phyloP scores from a whole-genome alignment of 2,329 filamentous ascomycete species.

The Fusarium proliferatum region DNA sequence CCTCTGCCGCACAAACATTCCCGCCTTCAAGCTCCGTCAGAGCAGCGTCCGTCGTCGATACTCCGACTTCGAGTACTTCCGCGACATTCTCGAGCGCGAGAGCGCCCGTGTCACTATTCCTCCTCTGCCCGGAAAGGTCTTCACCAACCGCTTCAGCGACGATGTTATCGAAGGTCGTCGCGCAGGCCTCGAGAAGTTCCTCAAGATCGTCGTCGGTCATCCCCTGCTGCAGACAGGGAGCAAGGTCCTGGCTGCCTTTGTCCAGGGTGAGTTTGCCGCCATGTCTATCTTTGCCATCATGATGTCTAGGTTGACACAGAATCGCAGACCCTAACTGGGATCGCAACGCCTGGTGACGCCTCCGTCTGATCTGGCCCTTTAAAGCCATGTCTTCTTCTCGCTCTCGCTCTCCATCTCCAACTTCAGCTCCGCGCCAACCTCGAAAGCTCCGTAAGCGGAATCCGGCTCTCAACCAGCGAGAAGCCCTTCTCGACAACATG shows the following conservation, averaged over 20 bases:
- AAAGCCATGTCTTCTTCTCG: constrained; percentile 30
- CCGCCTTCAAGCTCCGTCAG: constrained; percentile 94
- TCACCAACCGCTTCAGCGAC: constrained; percentile 97
- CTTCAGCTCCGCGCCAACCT: constrained; percentile 25
- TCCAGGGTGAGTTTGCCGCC: constrained; percentile 76
- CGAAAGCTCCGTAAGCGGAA: constrained; percentile 46
- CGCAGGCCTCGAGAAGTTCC: constrained; percentile 91
- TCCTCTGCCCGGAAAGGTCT: constrained; percentile 94
- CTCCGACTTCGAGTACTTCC: constrained; percentile 98
- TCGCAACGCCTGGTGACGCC: constrained; percentile 82
- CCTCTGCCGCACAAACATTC: constrained; percentile 97
- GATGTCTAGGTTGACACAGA: constrained; percentile 9
- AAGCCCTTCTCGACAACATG: constrained; percentile 35
- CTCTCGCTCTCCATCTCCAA: constrained; percentile 27
- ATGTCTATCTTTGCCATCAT: constrained; percentile 8
- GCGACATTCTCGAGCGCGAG: constrained; percentile 97
- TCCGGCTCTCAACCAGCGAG: constrained; percentile 29
- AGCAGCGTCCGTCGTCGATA: constrained; percentile 92
- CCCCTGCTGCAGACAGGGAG: constrained; percentile 96
- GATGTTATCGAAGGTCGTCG: constrained; percentile 96
- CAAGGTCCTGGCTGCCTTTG: constrained; percentile 95
- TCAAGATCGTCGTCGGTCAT: constrained; percentile 97
- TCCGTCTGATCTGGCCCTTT: constrained; percentile 39
- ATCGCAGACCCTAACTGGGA: constrained; percentile 85
- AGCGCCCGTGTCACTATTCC: constrained; percentile 94